Conservation (phyloP, 2,329 filamentous ascomycete species). For the Ophiostoma australiae region DNA sequence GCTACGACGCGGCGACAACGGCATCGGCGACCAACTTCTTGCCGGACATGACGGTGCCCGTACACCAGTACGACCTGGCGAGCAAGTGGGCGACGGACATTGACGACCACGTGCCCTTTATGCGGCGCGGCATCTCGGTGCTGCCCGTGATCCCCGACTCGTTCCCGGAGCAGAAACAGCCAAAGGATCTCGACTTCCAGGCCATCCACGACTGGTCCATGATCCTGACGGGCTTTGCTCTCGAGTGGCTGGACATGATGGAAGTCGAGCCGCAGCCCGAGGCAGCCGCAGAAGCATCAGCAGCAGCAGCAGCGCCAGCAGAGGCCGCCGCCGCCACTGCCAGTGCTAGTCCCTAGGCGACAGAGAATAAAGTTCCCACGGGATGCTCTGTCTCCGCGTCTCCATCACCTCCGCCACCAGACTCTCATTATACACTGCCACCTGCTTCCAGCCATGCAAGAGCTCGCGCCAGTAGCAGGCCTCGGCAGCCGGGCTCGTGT, state of each 20-base stretch:
- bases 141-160: constrained; percentile 69
- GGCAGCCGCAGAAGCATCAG: not conserved
- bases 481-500: not conserved
- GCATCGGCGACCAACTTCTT: constrained; percentile 12
- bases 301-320: not conserved
- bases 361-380: not conserved
- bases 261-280: constrained; percentile 33
- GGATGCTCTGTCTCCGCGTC: not conserved
- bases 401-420: not conserved
- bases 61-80: constrained; percentile 33
- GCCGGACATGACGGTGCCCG: constrained; percentile 19
- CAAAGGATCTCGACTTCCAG: constrained; percentile 63
- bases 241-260: constrained; percentile 73
- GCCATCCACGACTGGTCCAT: constrained; percentile 73
- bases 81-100: constrained; percentile 48
- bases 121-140: constrained; percentile 67
- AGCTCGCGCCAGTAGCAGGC: not conserved
- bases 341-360: not conserved
- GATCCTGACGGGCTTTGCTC: constrained; percentile 66
- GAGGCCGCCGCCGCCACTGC: too few species aligned
- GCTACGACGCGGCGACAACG: constrained; percentile 46
- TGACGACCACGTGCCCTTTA: constrained; percentile 76
- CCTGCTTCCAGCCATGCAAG: not conserved
- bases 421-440: not conserved
- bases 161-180: constrained; percentile 68